Conservation (phyloP, 2,329 filamentous ascomycete genomes). For the Aspergillus sp. region DNA sequence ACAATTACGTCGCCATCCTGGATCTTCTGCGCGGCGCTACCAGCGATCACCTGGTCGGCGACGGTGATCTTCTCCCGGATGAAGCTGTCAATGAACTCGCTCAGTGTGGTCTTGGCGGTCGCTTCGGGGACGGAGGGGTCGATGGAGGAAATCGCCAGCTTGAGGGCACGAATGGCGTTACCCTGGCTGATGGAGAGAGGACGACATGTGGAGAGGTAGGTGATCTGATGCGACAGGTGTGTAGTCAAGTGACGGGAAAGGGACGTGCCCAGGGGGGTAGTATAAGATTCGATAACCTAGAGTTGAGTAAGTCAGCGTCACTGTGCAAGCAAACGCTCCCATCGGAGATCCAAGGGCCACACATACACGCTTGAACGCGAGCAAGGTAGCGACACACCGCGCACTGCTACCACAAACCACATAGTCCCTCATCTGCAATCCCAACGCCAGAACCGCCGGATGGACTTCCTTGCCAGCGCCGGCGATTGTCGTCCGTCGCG, state of each 20-base stretch:
- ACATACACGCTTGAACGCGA: conserved; percentile 81
- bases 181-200: conserved; percentile 96
- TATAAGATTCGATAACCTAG: conserved; percentile 89
- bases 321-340: background rate
- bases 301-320: conserved; percentile 16
- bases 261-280: conserved; percentile 78
- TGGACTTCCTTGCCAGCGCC: conserved; percentile 72
- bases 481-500: conserved; percentile 62
- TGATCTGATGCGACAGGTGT: conserved; percentile 92
- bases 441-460: conserved; percentile 77
- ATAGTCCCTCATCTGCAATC: conserved; percentile 87
- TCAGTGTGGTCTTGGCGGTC: conserved; percentile 75
- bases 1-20: conserved; percentile 76
- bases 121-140: conserved; percentile 81
- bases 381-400: conserved; percentile 78
- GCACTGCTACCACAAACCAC: conserved; percentile 85
- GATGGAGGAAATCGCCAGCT: conserved; percentile 85
- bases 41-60: conserved; percentile 80
- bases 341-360: background rate
- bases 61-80: conserved; percentile 86
- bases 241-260: conserved; percentile 88
- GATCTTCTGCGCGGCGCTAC: conserved; percentile 72
- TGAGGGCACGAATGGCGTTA: conserved; percentile 92
- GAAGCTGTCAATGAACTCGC: conserved; percentile 80
- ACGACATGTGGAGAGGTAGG: conserved; percentile 89